Evolutionary conservation across 2,329 filamentous ascomycete genomes (phyloP), one percentile per base, ranked within the genome.

Genomic region (Taxawa tesnikishii): DNA sequence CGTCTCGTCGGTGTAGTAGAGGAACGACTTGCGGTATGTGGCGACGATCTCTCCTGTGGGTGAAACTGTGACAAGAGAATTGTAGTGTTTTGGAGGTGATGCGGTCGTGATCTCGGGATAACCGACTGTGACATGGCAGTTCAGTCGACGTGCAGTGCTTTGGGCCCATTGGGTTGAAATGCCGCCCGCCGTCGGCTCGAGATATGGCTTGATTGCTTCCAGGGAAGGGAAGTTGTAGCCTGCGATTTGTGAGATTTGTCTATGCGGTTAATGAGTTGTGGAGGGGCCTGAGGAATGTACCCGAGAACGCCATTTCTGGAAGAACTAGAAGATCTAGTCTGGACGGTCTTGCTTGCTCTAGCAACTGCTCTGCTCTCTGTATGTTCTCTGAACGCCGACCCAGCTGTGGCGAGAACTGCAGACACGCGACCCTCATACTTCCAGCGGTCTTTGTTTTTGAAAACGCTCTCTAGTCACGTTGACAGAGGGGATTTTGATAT

Each of bases 181-280:
- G 0, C 83, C 83, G 0, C 70, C 62, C 4, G 70, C 67, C 0
- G 70, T 70, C 1, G 64, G 68, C 47, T 90, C 83, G 3, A 88
- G 69, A 43, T 65, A 80, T 0, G 79, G 78, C 1, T 57, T 55
- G 26, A 88, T 84, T 2, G 83, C 67, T 18, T 69, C 59, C 3
- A 83, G 52, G 0, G 75, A 79, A 26, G 70, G 67, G 59, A 87
- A 88, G 50, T 85, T 85, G 60, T 87, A 90, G 17, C 83, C 79
- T 73, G 49, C n/a, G 16, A 18, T 32, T 19, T 23, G 19, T 23
- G n/a, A 23, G n/a, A 8, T 23, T n/a, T 8, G 19, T 23, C 8
- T 8, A n/a, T 23, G n/a, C n/a, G n/a, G 8, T 8, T 23, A 23
- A n/a, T 23, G n/a, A 8, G 19, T 8, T 8, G 2, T 8, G 19